These are phyloP conservation scores for Ceratocystiopsis sp. DNA, from an alignment of 2,329 filamentous ascomycete genomes.

Conservation along the genomic window DNA sequence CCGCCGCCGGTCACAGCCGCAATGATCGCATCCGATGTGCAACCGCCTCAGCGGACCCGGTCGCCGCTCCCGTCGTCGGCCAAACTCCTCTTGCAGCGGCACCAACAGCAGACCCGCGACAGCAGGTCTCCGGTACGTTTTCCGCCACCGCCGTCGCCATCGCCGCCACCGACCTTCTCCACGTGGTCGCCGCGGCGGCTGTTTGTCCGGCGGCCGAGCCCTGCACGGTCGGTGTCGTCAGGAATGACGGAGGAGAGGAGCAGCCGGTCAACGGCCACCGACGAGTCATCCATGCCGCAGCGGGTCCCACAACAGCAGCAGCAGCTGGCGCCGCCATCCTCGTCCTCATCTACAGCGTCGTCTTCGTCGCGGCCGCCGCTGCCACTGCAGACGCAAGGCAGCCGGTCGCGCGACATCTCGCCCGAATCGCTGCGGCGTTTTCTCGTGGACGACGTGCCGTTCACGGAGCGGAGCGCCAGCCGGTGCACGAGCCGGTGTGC, in stretches of 20 bases:
- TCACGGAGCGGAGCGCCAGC: conserved; percentile 3
- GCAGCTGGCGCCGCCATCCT: conserved; percentile 5
- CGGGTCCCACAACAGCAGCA: conserved; percentile 15
- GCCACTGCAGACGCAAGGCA: conserved; percentile 18
- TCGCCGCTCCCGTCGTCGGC: too few relatives aligned
- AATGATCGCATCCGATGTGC: too few relatives aligned
- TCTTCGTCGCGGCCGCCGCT: neutral
- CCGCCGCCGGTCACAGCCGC: neutral
- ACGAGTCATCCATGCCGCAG: too few relatives aligned
- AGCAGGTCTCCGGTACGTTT: too few relatives aligned
- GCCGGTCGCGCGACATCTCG: conserved; percentile 33
- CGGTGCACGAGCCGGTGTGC: neutral
- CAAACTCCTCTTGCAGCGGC: neutral
- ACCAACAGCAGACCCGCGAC: neutral
- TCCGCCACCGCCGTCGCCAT: conserved; percentile 18
- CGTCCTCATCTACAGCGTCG: conserved; percentile 4
- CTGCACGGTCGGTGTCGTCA: neutral
- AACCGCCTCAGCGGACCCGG: too few relatives aligned
- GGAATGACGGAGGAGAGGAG: neutral
- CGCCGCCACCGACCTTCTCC: conserved; percentile 25
- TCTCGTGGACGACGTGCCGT: conserved; percentile 27
- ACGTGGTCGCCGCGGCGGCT: conserved; percentile 7
- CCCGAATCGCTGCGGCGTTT: conserved; percentile 37
- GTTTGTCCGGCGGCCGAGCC: conserved; percentile 5
- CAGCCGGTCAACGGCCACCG: neutral